Evolutionary conservation across 2,329 filamentous ascomycete species (phyloP).

Genomic region (Aspergillus sp.): DNA sequence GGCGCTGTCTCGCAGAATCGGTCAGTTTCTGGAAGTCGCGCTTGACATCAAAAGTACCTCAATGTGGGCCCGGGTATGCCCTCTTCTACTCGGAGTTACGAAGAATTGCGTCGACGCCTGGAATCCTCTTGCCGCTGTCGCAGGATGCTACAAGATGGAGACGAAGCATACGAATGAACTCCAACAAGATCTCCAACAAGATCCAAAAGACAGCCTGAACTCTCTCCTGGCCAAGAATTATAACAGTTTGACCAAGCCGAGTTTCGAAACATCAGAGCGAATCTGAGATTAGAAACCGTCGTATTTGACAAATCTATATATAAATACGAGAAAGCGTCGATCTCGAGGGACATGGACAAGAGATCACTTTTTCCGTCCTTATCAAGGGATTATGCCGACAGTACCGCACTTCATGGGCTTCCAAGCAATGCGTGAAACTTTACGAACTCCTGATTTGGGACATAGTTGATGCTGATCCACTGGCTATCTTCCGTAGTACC

Average conservation of each 20-base stretch:
- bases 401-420: background rate
- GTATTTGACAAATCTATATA: constrained; percentile 20
- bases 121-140: background rate
- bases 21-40: no score
- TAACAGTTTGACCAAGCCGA: background rate
- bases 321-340: constrained; percentile 25
- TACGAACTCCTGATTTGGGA: background rate
- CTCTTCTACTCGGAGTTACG: no score
- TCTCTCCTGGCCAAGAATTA: background rate
- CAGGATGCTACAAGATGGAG: background rate
- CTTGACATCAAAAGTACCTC: no score
- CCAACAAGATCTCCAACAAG: background rate
- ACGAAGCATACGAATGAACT: background rate
- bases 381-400: background rate
- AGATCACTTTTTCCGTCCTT: background rate
- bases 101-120: background rate
- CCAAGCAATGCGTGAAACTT: background rate
- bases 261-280: background rate
- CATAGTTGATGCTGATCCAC: background rate
- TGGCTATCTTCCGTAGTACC: background rate
- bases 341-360: constrained; percentile 14
- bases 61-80: no score
- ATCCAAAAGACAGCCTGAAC: background rate
- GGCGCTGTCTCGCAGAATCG: background rate
- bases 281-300: constrained; percentile 13